These are phyloP conservation scores for Eragrostis nindensis DNA, from an alignment of 176 grass and related monocot genomes.

Conservation along the genomic window DNA sequence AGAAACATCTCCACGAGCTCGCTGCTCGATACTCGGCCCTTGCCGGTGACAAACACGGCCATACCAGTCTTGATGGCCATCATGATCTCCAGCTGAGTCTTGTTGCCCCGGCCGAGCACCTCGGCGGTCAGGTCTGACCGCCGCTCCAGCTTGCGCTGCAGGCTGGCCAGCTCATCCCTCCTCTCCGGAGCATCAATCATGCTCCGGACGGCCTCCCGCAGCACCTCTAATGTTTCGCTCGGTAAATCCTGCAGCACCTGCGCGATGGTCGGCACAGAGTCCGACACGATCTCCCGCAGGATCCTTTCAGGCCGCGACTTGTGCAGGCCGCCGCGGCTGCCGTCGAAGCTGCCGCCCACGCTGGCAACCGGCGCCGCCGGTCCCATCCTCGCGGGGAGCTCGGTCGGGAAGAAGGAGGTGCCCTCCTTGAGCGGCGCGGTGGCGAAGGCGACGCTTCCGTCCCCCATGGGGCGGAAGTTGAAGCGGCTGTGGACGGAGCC, in stretches of 20 bases:
- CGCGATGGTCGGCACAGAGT: slow-evolving; percentile 61
- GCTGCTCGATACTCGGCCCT: slow-evolving; percentile 54
- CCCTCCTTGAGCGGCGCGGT: slow-evolving; percentile 52
- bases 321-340: slow-evolving; percentile 51
- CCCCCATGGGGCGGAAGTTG: slow-evolving; percentile 87
- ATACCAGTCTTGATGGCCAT: slow-evolving; percentile 79
- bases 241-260: slow-evolving; percentile 75
- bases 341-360: slow-evolving; percentile 64
- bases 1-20: slow-evolving; percentile 94
- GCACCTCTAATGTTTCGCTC: slow-evolving; percentile 61
- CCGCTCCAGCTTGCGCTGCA: slow-evolving; percentile 77
- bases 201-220: slow-evolving; percentile 55
- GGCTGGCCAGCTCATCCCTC: slow-evolving; percentile 75
- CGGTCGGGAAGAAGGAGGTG: slow-evolving; percentile 78
- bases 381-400: slow-evolving; percentile 69
- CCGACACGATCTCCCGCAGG: slow-evolving; percentile 69
- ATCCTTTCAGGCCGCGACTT: slow-evolving; percentile 56
- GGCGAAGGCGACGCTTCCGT: slow-evolving; percentile 89
- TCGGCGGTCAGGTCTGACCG: slow-evolving; percentile 74
- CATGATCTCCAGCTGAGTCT: slow-evolving; percentile 85
- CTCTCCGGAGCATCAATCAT: slow-evolving; percentile 71
- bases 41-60: slow-evolving; percentile 63
- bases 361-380: slow-evolving; percentile 20
- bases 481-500: slow-evolving; percentile 97
- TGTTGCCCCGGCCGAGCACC: slow-evolving; percentile 61